Evolutionary conservation across 768 basidiomycete genomes (phyloP), one percentile per base, ranked within the genome.

Genomic region (Leccinum disarticulatum): DNA sequence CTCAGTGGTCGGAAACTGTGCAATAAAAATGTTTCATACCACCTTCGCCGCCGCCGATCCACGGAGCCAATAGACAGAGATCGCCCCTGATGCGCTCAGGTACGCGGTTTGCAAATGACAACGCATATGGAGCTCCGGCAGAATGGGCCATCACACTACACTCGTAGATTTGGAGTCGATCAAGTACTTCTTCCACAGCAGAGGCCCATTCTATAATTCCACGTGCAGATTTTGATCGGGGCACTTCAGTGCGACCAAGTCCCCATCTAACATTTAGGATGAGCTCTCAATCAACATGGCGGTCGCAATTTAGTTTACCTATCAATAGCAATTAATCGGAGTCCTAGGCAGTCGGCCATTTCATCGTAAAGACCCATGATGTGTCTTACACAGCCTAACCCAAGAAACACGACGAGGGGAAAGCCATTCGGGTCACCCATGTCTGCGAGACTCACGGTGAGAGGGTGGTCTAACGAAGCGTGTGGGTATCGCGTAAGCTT

Each of bases 351-450:
- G 60, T 88, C 86, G 4, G 96, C 96, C 86, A 98, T 90, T 70
- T 99, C 96, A 72, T 98, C 96, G 70, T 95, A 98, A 52, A 98
- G 76, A 14, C 92, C 95, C 82, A 97, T 90, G 59, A 98, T 83
- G 73, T 98, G 95, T 43, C 96, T 84, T 4, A 98, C 96, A 68
- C 93, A 93, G 15, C 95, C 96, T 51, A 98, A 71, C 2, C 96
- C 96, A 61, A 99, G 83, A 72, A 96, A 99, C 25, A 98, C 83
- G 25, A 99, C 77, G 9, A 98, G 83, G 0, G 96, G 96, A 66
- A 86, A 84, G 1, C 96, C 96, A n/a, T 82, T 83, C 4, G 88
- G 81, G 62, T 83, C 84, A 3, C 97, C 96, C 61, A 98, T 81
- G 69, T 98, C 96, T 3, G 96, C 94, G n/a, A 96, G 79, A 65